Evolutionary conservation across 352 stramenopile species (phyloP).

Genomic region (Phytophthora palmivora): DNA sequence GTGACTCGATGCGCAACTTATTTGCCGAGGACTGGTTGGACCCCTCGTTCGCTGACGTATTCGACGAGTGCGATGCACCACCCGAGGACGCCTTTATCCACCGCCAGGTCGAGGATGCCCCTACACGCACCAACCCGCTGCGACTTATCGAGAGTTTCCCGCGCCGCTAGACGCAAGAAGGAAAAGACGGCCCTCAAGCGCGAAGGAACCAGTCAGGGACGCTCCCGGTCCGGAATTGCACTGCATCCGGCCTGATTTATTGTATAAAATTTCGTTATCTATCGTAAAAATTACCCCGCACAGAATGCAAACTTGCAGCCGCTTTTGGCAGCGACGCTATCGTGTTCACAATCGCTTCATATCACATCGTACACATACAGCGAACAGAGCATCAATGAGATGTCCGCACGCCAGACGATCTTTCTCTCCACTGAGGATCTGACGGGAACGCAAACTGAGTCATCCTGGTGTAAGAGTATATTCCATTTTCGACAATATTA

Average conservation of each 20-base stretch:
- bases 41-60: constrained; percentile 58
- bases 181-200: constrained; percentile 13
- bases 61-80: constrained; percentile 58
- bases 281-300: constrained; percentile 22
- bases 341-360: not conserved
- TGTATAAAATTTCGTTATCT: constrained; percentile 30
- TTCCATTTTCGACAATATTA: too few species aligned
- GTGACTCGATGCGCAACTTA: constrained; percentile 38
- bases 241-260: constrained; percentile 28
- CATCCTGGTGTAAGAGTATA: too few species aligned
- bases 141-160: constrained; percentile 47
- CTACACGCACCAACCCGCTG: constrained; percentile 25
- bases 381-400: not conserved
- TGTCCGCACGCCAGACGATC: constrained; percentile 7
- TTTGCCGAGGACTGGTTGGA: constrained; percentile 44
- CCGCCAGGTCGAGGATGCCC: constrained; percentile 43
- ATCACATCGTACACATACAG: too few species aligned
- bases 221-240: not conserved
- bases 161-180: constrained; percentile 23
- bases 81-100: constrained; percentile 68
- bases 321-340: not conserved
- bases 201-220: constrained; percentile 9
- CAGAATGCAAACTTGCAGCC: constrained; percentile 21
- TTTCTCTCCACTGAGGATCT: too few species aligned
- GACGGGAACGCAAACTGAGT: too few species aligned